Base-by-base conservation (phyloP, 176 grass and related monocot genomes). In the Cenchrus purpureus region DNA sequence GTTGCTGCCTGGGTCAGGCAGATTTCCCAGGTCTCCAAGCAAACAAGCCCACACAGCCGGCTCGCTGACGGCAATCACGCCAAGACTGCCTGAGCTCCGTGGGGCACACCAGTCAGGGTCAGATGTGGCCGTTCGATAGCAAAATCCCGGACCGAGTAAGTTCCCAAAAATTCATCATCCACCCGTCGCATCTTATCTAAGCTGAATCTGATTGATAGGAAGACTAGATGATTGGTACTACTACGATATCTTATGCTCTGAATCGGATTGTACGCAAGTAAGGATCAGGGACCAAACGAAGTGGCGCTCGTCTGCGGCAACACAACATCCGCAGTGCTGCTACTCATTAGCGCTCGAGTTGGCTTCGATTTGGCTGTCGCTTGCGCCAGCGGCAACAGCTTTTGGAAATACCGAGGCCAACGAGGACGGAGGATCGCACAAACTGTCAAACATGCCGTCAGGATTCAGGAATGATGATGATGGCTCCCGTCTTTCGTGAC, bases 291-390 rank as follows among this genome's bases (percentile, higher is more conserved):
- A 53, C 29, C 51, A 82, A 46, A 60, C 1, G 66, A n/a, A 34
- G 51, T 50, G 68, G 79, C 12, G 13, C 71, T 74, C 22, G 3
- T 49, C 29, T 32, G 22, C 13, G 25, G 31, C 71, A 14, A 54
- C 49, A 12, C 13, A 14, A 5, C 31, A 48, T 44, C 22, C 28
- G 69, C 69, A 31, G 28, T 14, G 12, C 15, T 8, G 19, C 2
- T 17, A 17, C 40, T 73, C 76, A 86, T 59, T 49, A 49, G 22
- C 28, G 20, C 63, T n/a, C 3, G 72, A 76, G 63, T 76, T 61
- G 86, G 13, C 86, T 70, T 70, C 13, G 73, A 87, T 83, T 72
- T 55, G 37, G 80, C 17, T 88, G 86, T 83, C 80, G 73, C 74
- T 84, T 88, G 49, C 29, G 65, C 65, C 34, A 28, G 20, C 54